phyloP scores from a whole-genome alignment of 768 basidiomycete genomes.

The Amanita rubescens region DNA sequence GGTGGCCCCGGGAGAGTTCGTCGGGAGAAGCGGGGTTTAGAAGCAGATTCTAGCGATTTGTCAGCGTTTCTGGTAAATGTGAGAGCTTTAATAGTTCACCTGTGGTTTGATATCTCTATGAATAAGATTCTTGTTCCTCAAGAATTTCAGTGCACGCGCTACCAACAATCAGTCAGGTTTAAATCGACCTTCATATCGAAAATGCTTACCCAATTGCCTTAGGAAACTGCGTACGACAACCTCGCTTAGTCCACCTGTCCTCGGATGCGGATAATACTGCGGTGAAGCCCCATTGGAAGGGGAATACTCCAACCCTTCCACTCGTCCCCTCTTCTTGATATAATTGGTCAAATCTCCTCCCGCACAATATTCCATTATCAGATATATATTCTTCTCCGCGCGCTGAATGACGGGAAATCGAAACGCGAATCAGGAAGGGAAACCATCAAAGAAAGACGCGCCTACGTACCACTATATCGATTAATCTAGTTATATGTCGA shows the following conservation, averaged over 20 bases:
- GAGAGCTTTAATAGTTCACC: constrained; percentile 25
- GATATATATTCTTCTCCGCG: constrained; percentile 75
- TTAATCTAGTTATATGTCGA: constrained; percentile 85
- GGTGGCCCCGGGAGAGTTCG: constrained; percentile 83
- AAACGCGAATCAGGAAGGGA: constrained; percentile 14
- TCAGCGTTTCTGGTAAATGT: constrained; percentile 5
- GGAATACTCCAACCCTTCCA: constrained; percentile 80
- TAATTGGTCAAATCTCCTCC: constrained; percentile 95
- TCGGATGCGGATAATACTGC: constrained; percentile 87
- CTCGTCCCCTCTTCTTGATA: constrained; percentile 94
- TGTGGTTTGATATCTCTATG: constrained; percentile 98
- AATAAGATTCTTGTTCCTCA: constrained; percentile 82
- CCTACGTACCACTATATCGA: constrained; percentile 78
- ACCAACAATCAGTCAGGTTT: neutral
- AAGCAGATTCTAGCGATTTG: constrained; percentile 64
- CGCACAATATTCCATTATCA: constrained; percentile 96
- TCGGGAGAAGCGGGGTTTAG: constrained; percentile 74
- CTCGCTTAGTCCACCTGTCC: constrained; percentile 85
- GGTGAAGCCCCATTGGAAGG: constrained; percentile 62
- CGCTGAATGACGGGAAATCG: constrained; percentile 36
- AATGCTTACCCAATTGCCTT: constrained; percentile 65
- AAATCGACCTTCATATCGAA: neutral
- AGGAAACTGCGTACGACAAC: constrained; percentile 88
- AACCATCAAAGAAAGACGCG: neutral
- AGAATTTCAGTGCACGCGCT: constrained; percentile 92